Base-by-base conservation (phyloP, 768 basidiomycete species). In the Peribolospora baueri region DNA sequence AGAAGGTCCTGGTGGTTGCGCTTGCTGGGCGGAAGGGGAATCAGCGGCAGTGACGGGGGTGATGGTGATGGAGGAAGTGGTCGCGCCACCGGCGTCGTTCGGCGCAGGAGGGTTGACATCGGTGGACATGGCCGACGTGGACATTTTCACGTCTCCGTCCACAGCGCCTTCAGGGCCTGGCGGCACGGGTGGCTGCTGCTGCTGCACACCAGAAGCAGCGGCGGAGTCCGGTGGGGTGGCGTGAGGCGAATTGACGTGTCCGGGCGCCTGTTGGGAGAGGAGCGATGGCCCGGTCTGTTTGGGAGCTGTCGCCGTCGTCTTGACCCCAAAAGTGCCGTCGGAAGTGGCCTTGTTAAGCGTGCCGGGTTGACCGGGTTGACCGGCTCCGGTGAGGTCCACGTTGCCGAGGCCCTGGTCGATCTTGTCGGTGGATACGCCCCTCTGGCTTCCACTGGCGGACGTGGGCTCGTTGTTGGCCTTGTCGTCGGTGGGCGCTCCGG, bases 401-500 rank as follows among this genome's bases (percentile, higher is more conserved):
- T 76, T 73, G 57, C 71, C 71, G 9, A 73, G 71, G 14, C 79
- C 72, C 13, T 71, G 69, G 46, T 78, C 74, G 8, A 75, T 70
- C 0, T 75, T 70, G 45, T 70, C 59, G 42, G 56, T 50, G 3
- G 25, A 38, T 43, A 49, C 51, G 3, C 60, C 59, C 40, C 45
- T 42, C 4, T 41, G 53, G 53, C 45, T 50, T 43, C 48, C 51
- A 14, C 37, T 57, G 74, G 69, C 46, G 63, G 70, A 67, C 55
- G 70, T 68, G 50, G 40, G 55, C 69, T 66, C 4, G 56, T 69
- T 63, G 25, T 25, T 25, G 25, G 25, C 25, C 25, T 25, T 25
- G 25, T 25, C 25, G 25, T 1, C 25, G 25, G 25, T 25, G 25
- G 25, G 25, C 25, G 25, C 25, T 25, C 25, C 25, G 25, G 25